Evolutionary conservation across 768 basidiomycete species (phyloP).

Genomic region (Ephemerocybe angulata): DNA sequence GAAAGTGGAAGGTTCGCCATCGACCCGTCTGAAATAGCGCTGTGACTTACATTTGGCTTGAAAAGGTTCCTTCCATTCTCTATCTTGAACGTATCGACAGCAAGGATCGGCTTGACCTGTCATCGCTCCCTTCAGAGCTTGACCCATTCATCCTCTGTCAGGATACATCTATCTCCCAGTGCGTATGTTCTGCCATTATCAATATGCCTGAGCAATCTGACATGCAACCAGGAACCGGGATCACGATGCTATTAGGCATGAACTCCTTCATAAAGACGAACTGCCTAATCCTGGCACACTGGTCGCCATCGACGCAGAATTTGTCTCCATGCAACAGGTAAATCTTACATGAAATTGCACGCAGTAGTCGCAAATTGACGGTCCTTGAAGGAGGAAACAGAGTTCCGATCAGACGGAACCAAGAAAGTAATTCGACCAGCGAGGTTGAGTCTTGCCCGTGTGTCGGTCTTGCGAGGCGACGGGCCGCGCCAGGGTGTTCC

Average conservation of each 20-base stretch:
- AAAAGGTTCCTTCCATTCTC: slow-evolving; percentile 84
- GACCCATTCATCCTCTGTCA: slow-evolving; percentile 74
- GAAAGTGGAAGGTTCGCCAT: slow-evolving; percentile 83
- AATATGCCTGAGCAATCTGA: background rate
- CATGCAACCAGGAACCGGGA: slow-evolving; percentile 64
- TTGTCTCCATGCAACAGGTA: slow-evolving; percentile 95
- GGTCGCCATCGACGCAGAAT: slow-evolving; percentile 96
- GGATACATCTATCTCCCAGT: slow-evolving; percentile 89
- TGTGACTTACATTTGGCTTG: background rate
- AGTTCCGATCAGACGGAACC: slow-evolving; percentile 91
- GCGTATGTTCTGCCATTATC: slow-evolving; percentile 23
- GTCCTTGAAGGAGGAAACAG: slow-evolving; percentile 77
- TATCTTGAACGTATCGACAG: slow-evolving; percentile 79
- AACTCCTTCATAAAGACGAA: slow-evolving; percentile 67
- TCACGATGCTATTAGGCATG: slow-evolving; percentile 68
- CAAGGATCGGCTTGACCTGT: slow-evolving; percentile 56
- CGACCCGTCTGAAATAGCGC: background rate
- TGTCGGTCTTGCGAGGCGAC: slow-evolving; percentile 88
- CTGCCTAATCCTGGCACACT: slow-evolving; percentile 82
- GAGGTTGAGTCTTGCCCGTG: slow-evolving; percentile 87
- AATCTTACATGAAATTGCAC: too few species aligned
- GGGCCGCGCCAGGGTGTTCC: slow-evolving; percentile 79
- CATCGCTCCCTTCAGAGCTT: slow-evolving; percentile 56
- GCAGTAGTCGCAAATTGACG: too few species aligned
- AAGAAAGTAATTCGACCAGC: slow-evolving; percentile 91